phyloP scores from a whole-genome alignment of 108 stramenopile species.

The Skeletonema marinoi region DNA sequence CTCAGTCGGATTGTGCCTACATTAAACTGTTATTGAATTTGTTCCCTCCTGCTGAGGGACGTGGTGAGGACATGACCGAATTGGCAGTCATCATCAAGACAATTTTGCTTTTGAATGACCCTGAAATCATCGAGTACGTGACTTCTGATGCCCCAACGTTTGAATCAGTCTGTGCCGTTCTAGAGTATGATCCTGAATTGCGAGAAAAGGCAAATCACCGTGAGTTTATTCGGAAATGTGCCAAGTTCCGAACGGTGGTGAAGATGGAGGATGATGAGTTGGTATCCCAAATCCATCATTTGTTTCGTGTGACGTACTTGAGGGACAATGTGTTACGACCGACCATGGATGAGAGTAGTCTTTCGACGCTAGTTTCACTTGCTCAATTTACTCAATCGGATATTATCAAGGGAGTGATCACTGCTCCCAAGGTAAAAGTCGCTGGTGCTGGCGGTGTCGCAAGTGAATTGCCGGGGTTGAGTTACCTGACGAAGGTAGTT shows the following conservation, averaged over 20 bases:
- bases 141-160: constrained; percentile 68
- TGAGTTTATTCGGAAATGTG: constrained; percentile 69
- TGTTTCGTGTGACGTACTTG: constrained; percentile 84
- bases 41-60: constrained; percentile 63
- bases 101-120: constrained; percentile 85
- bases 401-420: constrained; percentile 83
- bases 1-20: constrained; percentile 78
- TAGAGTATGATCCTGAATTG: constrained; percentile 88
- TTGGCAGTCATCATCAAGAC: constrained; percentile 79
- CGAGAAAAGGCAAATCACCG: constrained; percentile 82
- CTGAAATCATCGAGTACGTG: constrained; percentile 83
- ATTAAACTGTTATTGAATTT: constrained; percentile 63
- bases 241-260: constrained; percentile 82
- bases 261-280: constrained; percentile 75
- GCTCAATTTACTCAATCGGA: constrained; percentile 82
- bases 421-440: constrained; percentile 21
- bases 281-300: constrained; percentile 70
- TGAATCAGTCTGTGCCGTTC: constrained; percentile 68
- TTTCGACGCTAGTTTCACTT: constrained; percentile 78
- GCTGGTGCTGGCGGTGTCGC: neutral
- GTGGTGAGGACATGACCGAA: constrained; percentile 48
- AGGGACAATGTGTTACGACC: constrained; percentile 81
- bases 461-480: constrained; percentile 30
- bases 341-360: constrained; percentile 87
- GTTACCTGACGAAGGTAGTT: constrained; percentile 71